phyloP scores from a whole-genome alignment of 257 asterid genomes.

The Salvia hispanica region DNA sequence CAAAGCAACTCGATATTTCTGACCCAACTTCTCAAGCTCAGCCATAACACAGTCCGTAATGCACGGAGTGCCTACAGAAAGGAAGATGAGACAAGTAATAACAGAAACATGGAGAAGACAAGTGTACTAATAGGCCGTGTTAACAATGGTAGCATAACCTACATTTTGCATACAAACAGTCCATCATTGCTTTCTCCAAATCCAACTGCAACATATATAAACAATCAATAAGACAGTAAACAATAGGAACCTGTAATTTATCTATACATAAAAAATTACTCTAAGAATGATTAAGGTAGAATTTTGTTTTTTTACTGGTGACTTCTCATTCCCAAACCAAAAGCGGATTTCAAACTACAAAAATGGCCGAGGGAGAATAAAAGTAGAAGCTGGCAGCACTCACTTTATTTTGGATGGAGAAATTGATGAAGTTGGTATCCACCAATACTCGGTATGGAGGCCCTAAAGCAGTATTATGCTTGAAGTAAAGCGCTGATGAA shows the following conservation, averaged over 20 bases:
- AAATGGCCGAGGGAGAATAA: too few relatives aligned
- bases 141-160: slow-evolving; percentile 37
- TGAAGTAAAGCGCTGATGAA: slow-evolving; percentile 87
- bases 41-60: slow-evolving; percentile 99
- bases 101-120: background rate
- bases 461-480: slow-evolving; percentile 85
- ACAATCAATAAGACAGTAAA: slow-evolving; percentile 16
- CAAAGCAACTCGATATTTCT: slow-evolving; percentile 89
- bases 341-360: background rate
- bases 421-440: slow-evolving; percentile 95
- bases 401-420: slow-evolving; percentile 95
- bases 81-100: background rate
- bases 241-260: background rate
- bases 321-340: background rate
- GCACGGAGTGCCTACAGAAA: slow-evolving; percentile 85
- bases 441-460: slow-evolving; percentile 91
- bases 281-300: too few relatives aligned
- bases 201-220: slow-evolving; percentile 62
- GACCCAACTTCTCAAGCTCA: slow-evolving; percentile 98
- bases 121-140: background rate
- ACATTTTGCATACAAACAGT: slow-evolving; percentile 97
- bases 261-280: too few relatives aligned
- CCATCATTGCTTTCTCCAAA: slow-evolving; percentile 97
- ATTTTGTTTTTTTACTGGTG: too few relatives aligned
- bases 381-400: slow-evolving; percentile 33